Evolutionary conservation across 1,139 yeast species (phyloP), one percentile per base, ranked within the genome.

Genomic region (Ogataea hybrid): DNA sequence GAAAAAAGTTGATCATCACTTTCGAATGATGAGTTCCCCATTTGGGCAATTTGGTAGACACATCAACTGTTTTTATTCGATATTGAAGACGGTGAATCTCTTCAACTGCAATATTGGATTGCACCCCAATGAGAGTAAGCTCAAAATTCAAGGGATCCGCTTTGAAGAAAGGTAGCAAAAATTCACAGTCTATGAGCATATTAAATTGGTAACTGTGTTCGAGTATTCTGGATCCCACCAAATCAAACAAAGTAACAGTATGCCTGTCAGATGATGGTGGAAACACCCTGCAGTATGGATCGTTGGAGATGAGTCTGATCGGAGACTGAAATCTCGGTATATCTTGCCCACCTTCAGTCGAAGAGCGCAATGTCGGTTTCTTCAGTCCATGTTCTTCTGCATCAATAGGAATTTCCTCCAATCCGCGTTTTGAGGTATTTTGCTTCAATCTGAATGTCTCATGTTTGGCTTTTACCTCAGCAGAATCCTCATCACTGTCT

Each of bases 11-110:
- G 12, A 83, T 63, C 71, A 82, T 78, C 75, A 82, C 66, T 53
- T 83, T 83, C 2, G 85, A 71, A 56, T 83, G 89, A 55, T 83
- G 89, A 2, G 82, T 71, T 0, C 59, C 62, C 36, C 34, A 56
- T 4, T 71, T 77, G 34, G 48, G 46, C 6, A 58, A 39, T 17
- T 44, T 47, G 16, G 42, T 39, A 6, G 56, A 49, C 3, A 56
- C 58, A 31, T 48, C 58, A 17, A 62, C 45, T 14, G 54, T 46
- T 3, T 47, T 46, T 8, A 61, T 49, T 11, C 50, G 52, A 25
- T 40, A 57, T 17, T 37, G 44, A 21, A 47, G 39, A 42, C 49
- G 44, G 20, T 55, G 53, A 1, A 29, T 5, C 8, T 47, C 48
- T 16, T 50, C 46, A 2, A 59, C 12, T 8, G 44, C 43, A n/a